Evolutionary conservation across 352 stramenopile species (phyloP), one percentile per base, ranked within the genome.

Genomic region (Phytophthora pisi): DNA sequence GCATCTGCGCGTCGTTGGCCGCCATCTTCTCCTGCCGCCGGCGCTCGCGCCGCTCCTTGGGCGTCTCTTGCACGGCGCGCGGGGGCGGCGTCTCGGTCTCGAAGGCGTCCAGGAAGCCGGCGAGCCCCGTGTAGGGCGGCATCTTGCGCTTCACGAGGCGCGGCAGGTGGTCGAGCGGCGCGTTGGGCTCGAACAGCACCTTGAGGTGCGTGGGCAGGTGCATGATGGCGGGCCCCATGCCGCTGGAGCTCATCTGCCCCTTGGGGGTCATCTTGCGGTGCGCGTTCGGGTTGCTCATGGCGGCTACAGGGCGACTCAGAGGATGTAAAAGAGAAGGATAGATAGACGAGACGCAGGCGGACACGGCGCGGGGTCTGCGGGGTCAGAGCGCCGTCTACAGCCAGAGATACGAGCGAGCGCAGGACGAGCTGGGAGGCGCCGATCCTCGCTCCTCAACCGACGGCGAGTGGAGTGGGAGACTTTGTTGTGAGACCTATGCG

Each of bases 211-310:
- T 64, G 26, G 88, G 85, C 51, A 95, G 77, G 60, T 93, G 82
- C 74, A 83, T 80, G 66, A 95, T 93, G 49, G 88, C 88, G 8
- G 88, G 88, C 8, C 88, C 88, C 85, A 95, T 93, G 74, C 88
- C 88, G 50, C 88, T 95, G 65, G 77, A 86, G 69, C 85, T 93
- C 88, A 95, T 95, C 71, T 95, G 88, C 46, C 88, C 88, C 77
- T 95, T 95, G 55, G 88, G 88, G 57, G 88, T 95, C 82, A 93
- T 93, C 82, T 95, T 95, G 55, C 88, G 84, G 61, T 93, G 86
- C 68, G 86, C 78, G 34, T 93, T 93, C 50, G 74, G 74, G 62
- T 82, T 78, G 56, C 24, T 79, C 74, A 85, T 82, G 67, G 64
- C 53, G 20, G 47, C 34, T 69, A 28, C 42, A 50, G 31, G 15